A percentile compares a stretch with the other conserved stretches of the same genome.
Conservation (phyloP, 345 rosid species). For the Isatis tinctoria region DNA sequence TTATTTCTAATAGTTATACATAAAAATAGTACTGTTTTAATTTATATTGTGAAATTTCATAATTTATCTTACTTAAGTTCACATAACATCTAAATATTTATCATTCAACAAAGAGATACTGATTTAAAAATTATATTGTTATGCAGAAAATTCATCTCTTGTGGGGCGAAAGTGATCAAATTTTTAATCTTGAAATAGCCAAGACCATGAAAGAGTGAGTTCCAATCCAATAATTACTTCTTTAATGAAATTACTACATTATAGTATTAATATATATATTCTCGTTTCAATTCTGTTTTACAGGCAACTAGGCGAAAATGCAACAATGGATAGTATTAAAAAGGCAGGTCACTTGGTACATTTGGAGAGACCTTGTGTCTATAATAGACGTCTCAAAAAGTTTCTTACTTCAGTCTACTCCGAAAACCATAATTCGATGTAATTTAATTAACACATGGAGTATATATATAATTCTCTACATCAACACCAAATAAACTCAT, state of each 20-base stretch:
- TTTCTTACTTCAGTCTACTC: constrained; percentile 52
- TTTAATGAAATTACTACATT: not conserved
- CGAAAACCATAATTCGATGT: not conserved
- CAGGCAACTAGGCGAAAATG: constrained; percentile 73
- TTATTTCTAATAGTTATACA: no score
- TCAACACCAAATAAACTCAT: not conserved
- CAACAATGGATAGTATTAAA: constrained; percentile 56
- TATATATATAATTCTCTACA: not conserved
- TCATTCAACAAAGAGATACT: not conserved
- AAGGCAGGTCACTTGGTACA: constrained; percentile 81
- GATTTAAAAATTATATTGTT: not conserved
- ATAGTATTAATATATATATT: not conserved
- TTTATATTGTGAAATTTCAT: not conserved
- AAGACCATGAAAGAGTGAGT: constrained; percentile 78
- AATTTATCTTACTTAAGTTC: not conserved
- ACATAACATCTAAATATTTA: not conserved
- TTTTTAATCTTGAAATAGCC: constrained; percentile 61
- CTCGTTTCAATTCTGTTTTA: not conserved
- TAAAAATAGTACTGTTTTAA: not conserved
- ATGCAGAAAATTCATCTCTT: constrained; percentile 75
- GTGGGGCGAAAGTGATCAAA: constrained; percentile 78
- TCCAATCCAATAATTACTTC: not conserved
- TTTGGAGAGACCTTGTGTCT: constrained; percentile 81
- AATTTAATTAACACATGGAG: not conserved
- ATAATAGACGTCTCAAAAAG: constrained; percentile 57